phyloP scores from a whole-genome alignment of 2,329 filamentous ascomycete genomes.

The Nemania sp. region DNA sequence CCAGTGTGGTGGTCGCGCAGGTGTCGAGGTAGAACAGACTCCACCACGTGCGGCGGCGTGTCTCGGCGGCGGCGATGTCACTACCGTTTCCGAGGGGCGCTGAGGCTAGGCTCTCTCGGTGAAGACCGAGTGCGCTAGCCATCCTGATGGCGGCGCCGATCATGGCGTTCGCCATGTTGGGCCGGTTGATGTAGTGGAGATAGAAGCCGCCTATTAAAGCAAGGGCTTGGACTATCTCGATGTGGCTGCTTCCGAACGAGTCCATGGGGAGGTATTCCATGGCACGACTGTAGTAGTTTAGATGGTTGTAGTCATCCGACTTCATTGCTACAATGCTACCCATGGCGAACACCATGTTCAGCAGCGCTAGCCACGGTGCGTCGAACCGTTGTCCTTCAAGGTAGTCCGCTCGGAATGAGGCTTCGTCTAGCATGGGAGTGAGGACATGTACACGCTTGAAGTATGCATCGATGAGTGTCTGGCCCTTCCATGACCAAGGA shows the following conservation, averaged over 20 bases:
- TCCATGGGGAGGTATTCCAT: conserved; percentile 69
- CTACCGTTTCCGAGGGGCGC: conserved; percentile 42
- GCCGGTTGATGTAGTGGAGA: conserved; percentile 75
- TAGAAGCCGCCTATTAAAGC: conserved; percentile 75
- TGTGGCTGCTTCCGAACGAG: conserved; percentile 68
- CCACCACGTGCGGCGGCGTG: conserved; percentile 73
- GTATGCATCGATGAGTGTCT: conserved; percentile 73
- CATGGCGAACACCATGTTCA: conserved; percentile 78
- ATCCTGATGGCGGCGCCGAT: conserved; percentile 72
- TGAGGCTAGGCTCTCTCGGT: conserved; percentile 60
- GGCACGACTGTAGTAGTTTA: conserved; percentile 70
- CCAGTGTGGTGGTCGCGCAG: conserved; percentile 72
- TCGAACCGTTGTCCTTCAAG: conserved; percentile 65
- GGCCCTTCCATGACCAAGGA: conserved; percentile 65
- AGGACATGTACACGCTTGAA: conserved; percentile 74
- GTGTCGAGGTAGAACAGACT: conserved; percentile 73
- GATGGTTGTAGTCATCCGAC: conserved; percentile 66
- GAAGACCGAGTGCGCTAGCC: conserved; percentile 73
- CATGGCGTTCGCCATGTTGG: conserved; percentile 75
- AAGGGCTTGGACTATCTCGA: conserved; percentile 74
- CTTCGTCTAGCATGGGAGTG: conserved; percentile 74
- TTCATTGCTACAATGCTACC: conserved; percentile 71
- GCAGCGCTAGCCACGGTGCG: conserved; percentile 69
- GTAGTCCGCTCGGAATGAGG: conserved; percentile 68
- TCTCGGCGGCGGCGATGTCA: conserved; percentile 59